A percentile compares a stretch with the other conserved stretches of the same genome.
Conservation (phyloP, 176 grass and related monocot genomes). For the Thalia dealbata region DNA sequence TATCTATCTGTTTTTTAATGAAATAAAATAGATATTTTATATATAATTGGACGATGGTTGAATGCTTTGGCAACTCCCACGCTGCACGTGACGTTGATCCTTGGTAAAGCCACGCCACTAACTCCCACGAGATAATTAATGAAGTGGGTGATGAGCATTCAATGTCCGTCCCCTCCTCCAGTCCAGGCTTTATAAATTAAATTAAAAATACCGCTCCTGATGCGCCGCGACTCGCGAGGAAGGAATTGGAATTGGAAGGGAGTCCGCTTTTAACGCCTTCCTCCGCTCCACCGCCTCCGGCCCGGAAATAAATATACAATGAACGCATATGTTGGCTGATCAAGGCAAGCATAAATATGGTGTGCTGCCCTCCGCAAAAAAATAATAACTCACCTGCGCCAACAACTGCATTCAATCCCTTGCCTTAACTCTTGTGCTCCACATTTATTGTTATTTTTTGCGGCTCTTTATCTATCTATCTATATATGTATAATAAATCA, state of each 20-base stretch:
- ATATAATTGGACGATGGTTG: background rate
- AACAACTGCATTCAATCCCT: constrained; percentile 2
- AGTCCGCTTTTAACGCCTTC: too few relatives aligned
- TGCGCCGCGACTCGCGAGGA: too few relatives aligned
- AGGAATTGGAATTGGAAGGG: too few relatives aligned
- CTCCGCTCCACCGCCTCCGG: too few relatives aligned
- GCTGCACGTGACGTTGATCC: background rate
- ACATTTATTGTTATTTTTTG: background rate
- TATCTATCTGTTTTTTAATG: too few relatives aligned
- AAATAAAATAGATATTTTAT: too few relatives aligned
- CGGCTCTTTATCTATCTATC: too few relatives aligned
- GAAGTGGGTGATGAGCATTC: constrained; percentile 5
- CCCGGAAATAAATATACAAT: too few relatives aligned
- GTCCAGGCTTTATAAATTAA: background rate
- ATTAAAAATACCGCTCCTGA: background rate
- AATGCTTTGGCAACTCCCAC: background rate
- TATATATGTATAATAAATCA: too few relatives aligned
- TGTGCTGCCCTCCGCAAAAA: background rate
- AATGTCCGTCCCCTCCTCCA: background rate
- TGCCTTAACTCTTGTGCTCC: background rate
- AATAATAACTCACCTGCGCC: background rate
- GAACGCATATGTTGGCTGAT: too few relatives aligned
- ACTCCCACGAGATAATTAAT: background rate
- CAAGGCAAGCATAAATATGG: background rate
- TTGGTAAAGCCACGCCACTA: background rate